Evolutionary conservation across 1,284 basidiomycete species (phyloP).

Genomic region (Amylostereum areolatum): DNA sequence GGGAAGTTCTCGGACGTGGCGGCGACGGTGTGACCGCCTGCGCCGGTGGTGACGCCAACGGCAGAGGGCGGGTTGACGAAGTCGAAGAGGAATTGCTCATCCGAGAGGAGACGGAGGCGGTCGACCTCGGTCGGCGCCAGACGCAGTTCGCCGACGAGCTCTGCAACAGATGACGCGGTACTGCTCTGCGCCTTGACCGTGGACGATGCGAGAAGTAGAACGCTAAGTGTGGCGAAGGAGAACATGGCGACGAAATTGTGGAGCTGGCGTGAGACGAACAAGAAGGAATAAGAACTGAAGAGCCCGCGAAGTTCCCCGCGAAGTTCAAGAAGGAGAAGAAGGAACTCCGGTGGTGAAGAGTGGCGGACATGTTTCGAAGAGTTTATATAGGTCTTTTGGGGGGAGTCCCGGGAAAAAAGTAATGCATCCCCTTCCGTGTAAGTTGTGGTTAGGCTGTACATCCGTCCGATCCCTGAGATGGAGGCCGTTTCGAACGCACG

Average conservation of each 20-base stretch:
- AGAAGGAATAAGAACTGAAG: neutral
- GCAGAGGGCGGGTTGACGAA: slow-evolving; percentile 8
- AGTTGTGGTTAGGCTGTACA: too few species aligned
- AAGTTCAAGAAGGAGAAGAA: neutral
- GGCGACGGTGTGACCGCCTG: slow-evolving; percentile 12
- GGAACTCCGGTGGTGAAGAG: neutral
- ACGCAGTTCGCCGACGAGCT: neutral
- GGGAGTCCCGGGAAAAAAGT: neutral
- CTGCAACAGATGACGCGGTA: neutral
- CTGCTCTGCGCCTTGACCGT: neutral
- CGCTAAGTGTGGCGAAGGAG: neutral
- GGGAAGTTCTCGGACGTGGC: slow-evolving; percentile 14
- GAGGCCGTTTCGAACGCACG: neutral
- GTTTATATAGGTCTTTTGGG: neutral
- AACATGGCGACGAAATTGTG: neutral
- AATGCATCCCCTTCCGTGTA: too few species aligned
- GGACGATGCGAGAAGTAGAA: neutral
- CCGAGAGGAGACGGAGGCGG: neutral
- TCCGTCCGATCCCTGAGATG: neutral
- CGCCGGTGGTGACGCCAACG: slow-evolving; percentile 9
- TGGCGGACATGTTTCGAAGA: neutral
- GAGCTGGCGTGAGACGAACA: neutral
- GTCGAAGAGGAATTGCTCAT: slow-evolving; percentile 15
- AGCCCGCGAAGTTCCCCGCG: too few species aligned
- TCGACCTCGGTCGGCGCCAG: slow-evolving; percentile 1